phyloP scores from a whole-genome alignment of 2,329 filamentous ascomycete genomes.

The Microsporum canis region DNA sequence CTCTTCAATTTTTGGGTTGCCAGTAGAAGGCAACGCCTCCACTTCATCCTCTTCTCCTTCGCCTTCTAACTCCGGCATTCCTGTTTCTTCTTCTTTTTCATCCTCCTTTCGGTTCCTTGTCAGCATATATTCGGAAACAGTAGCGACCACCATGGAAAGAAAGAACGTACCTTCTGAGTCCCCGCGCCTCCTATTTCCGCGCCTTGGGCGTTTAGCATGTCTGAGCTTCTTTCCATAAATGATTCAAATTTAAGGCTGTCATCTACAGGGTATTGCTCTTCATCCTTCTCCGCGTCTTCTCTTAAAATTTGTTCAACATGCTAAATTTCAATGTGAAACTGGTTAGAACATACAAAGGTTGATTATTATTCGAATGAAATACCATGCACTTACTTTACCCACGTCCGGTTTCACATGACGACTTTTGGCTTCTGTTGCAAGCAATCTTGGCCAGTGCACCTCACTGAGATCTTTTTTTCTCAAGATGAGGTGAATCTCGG shows the following conservation, averaged over 20 bases:
- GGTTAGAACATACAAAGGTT: no score
- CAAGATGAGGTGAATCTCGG: conserved; percentile 70
- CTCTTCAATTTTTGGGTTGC: conserved; percentile 25
- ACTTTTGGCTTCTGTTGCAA: no score
- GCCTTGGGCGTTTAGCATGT: conserved; percentile 32
- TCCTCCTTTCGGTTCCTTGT: conserved; percentile 9
- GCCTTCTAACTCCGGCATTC: conserved; percentile 73
- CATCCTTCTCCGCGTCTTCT: no score
- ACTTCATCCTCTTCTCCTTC: conserved; percentile 30
- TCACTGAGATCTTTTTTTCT: conserved; percentile 94
- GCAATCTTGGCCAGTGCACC: conserved; percentile 71
- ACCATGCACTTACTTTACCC: conserved; percentile 58
- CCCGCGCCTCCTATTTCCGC: conserved; percentile 21
- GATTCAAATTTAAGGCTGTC: no score
- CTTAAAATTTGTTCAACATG: no score
- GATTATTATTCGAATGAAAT: no score
- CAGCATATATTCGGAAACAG: not conserved
- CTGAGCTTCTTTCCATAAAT: conserved; percentile 31
- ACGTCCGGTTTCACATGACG: conserved; percentile 77
- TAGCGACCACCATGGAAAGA: not conserved
- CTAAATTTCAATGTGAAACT: no score
- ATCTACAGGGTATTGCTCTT: no score
- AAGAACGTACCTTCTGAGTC: conserved; percentile 28
- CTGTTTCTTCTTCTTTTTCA: conserved; percentile 60
- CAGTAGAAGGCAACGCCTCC: conserved; percentile 23